Conservation (phyloP, 169 alveolate species). For the Plasmodium blacklocki region DNA sequence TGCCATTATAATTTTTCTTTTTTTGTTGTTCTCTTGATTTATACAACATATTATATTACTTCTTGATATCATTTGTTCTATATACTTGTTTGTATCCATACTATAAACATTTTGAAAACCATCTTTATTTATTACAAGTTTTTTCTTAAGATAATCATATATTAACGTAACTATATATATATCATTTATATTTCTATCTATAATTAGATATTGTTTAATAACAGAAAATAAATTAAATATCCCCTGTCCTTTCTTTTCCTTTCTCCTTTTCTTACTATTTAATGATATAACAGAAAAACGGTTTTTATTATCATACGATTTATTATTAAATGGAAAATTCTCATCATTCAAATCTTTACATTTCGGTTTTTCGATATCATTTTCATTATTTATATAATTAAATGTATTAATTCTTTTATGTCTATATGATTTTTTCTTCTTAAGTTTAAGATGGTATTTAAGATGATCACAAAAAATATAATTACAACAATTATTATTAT, state of each 20-base stretch:
- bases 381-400: slow-evolving; percentile 18
- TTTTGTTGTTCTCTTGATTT: not conserved
- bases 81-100: no score
- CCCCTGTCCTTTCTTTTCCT: not conserved
- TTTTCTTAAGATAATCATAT: slow-evolving; percentile 6
- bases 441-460: not conserved
- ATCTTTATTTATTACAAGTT: slow-evolving; percentile 15
- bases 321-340: not conserved
- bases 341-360: not conserved
- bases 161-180: slow-evolving; percentile 9
- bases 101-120: not conserved
- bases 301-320: no score
- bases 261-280: not conserved
- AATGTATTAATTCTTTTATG: not conserved
- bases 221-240: not conserved
- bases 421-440: not conserved
- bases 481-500: not conserved
- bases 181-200: slow-evolving; percentile 15
- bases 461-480: no score
- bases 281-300: slow-evolving; percentile 2
- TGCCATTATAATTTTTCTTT: not conserved
- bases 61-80: no score
- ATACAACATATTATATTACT: not conserved
- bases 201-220: slow-evolving; percentile 28
- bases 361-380: not conserved